Evolutionary conservation across 257 asterid species (phyloP), one percentile per base, ranked within the genome.

Genomic region (Anisodus acutangulus): DNA sequence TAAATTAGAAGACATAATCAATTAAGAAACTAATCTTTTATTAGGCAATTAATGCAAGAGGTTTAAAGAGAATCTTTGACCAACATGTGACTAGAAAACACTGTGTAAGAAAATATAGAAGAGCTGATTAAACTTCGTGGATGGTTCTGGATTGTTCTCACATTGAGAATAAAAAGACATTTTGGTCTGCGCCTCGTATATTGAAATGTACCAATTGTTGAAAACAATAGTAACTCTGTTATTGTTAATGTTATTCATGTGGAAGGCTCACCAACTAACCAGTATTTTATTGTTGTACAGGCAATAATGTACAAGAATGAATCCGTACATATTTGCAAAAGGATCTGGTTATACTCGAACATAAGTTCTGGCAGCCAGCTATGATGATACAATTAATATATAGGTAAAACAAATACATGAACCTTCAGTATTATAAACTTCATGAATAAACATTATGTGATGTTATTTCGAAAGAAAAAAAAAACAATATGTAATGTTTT

Each of bases 11-110:
- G 13, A 53, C 11, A 19, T 19, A 74, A 6, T 74, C 4, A 51
- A 51, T 53, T 76, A 76, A 31, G 64, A 76, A 51, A 53, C 10
- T 76, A 26, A 76, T 76, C 22, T 76, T 54, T 15, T 53, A 26
- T 13, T 76, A 53, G 15, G 26, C 81, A 26, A 51, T 13, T 51
- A 51, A 76, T 13, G 9, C 81, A 76, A 76, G 15, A 71, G 26
- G 4, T 0, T 12, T 55, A 74, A 51, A 82, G 79, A 81, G 74
- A 85, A 85, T 55, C 79, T 82, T 82, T 85, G 85, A 60, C 66
- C 60, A 60, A 26, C 58, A 63, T 4, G 79, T 31, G 47, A 53
- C 26, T 13, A 76, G 15, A 53, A 22, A 74, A 47, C 43, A 19
- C 2, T 0, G 11, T 49, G 43, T 22, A 68, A 67, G 22, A 49